A percentile compares a stretch with the other conserved stretches of the same genome.
These are phyloP conservation scores for Lecanicillium sp. DNA, from an alignment of 2,329 filamentous ascomycete species.

Conservation along the genomic window DNA sequence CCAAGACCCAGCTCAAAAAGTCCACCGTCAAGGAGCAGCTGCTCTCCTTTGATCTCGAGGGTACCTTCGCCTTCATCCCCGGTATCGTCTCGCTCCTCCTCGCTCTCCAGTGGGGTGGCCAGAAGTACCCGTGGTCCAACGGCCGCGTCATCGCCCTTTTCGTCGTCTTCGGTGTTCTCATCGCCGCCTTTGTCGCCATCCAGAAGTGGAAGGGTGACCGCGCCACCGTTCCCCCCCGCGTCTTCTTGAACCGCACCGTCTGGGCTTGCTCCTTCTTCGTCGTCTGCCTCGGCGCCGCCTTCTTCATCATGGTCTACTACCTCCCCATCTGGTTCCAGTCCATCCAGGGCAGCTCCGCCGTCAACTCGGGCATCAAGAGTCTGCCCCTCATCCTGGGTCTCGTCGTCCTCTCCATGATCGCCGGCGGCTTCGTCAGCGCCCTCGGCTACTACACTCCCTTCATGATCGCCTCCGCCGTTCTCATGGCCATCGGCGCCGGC, in stretches of 20 bases:
- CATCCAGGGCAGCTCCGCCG: conserved; percentile 30
- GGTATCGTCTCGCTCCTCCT: conserved; percentile 40
- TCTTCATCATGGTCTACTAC: conserved; percentile 34
- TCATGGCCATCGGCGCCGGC: conserved; percentile 31
- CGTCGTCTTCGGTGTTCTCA: conserved; percentile 31
- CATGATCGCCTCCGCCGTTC: conserved; percentile 29
- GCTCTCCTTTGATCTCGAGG: conserved; percentile 45
- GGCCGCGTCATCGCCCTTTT: conserved; percentile 40
- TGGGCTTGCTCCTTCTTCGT: conserved; percentile 29
- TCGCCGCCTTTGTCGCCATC: conserved; percentile 35
- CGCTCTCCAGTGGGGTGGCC: conserved; percentile 42
- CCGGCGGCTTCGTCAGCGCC: conserved; percentile 21
- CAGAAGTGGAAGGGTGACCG: conserved; percentile 30
- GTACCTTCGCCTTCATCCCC: conserved; percentile 49
- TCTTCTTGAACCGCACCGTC: conserved; percentile 36
- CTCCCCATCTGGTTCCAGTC: conserved; percentile 48
- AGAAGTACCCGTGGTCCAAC: conserved; percentile 37
- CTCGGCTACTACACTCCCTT: conserved; percentile 38
- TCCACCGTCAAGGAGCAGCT: conserved; percentile 33
- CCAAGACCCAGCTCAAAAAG: conserved; percentile 9
- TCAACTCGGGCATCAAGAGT: conserved; percentile 25
- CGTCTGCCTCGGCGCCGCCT: conserved; percentile 21
- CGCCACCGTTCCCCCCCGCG: conserved; percentile 35
- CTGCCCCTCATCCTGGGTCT: conserved; percentile 26
- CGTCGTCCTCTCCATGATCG: conserved; percentile 23